phyloP scores from a whole-genome alignment of 2,329 filamentous ascomycete genomes.

The Aspergillus quadricinctus region DNA sequence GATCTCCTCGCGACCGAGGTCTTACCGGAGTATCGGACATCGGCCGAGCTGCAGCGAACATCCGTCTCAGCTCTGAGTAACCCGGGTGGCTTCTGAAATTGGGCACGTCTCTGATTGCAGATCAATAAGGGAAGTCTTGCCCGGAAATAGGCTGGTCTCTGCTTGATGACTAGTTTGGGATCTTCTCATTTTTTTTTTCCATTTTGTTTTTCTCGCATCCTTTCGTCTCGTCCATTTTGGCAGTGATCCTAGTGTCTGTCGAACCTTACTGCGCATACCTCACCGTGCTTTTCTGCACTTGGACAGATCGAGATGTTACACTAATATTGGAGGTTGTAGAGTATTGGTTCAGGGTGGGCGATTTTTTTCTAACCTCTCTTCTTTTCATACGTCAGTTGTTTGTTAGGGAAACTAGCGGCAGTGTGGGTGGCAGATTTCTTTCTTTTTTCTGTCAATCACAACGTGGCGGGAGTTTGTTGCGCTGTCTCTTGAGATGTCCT shows the following conservation, averaged over 20 bases:
- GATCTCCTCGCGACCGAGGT: slow-evolving; percentile 15
- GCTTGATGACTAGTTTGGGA: neutral
- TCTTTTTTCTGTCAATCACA: neutral
- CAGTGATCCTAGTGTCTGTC: neutral
- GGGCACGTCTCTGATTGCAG: neutral
- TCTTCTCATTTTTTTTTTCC: neutral
- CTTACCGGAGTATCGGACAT: slow-evolving; percentile 16
- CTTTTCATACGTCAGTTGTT: slow-evolving; percentile 3
- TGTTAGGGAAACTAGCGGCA: neutral
- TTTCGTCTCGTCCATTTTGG: neutral
- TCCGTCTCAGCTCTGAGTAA: slow-evolving; percentile 22
- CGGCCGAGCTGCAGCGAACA: slow-evolving; percentile 19
- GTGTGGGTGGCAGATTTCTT: neutral
- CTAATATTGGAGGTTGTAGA: slow-evolving; percentile 8
- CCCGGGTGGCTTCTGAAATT: slow-evolving; percentile 13
- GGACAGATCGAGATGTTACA: slow-evolving; percentile 3
- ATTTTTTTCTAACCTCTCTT: slow-evolving; percentile 1
- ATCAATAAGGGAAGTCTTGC: neutral
- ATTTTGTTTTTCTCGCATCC: neutral
- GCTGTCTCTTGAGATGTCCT: neutral
- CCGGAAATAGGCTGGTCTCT: neutral
- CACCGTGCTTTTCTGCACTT: neutral
- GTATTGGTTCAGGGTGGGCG: neutral
- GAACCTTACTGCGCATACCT: neutral
- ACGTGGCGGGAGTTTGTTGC: neutral